phyloP scores from a whole-genome alignment of 176 grass and related monocot species.

The Oryza meridionalis region DNA sequence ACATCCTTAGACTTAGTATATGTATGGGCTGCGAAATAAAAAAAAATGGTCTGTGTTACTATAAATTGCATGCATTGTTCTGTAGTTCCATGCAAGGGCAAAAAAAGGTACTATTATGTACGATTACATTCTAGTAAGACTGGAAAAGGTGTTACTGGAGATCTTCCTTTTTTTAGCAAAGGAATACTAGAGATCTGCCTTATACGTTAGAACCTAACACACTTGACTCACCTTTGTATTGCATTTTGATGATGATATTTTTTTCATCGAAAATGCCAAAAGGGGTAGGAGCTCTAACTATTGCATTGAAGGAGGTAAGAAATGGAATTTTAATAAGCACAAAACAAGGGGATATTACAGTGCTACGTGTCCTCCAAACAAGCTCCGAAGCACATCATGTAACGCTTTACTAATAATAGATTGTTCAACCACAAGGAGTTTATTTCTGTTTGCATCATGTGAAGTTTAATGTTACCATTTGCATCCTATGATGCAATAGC shows the following conservation, averaged over 20 bases:
- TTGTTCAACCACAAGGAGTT: not conserved
- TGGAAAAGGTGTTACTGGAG: not conserved
- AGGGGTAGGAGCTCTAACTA: not conserved
- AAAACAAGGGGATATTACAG: not conserved
- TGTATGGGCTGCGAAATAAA: not conserved
- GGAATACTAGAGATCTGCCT: not conserved
- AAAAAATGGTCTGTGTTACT: not conserved
- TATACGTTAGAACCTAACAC: not conserved
- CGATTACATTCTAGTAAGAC: not conserved
- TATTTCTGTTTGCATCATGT: not conserved
- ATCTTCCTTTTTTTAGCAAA: not conserved
- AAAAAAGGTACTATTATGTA: not conserved
- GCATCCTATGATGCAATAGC: not conserved
- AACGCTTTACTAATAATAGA: not conserved
- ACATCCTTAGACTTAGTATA: not conserved
- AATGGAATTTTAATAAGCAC: not conserved
- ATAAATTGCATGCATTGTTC: not conserved
- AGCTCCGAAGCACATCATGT: not conserved
- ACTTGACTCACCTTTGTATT: not conserved
- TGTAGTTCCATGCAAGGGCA: not conserved
- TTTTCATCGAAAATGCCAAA: not conserved
- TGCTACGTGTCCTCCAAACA: not conserved
- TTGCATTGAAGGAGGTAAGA: not conserved
- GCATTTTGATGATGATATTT: not conserved
- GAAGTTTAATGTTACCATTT: slow-evolving; percentile 10